A percentile compares a stretch with the other conserved stretches of the same genome.
phyloP scores from a whole-genome alignment of 78 protist genomes.

The Bodo saltans region DNA sequence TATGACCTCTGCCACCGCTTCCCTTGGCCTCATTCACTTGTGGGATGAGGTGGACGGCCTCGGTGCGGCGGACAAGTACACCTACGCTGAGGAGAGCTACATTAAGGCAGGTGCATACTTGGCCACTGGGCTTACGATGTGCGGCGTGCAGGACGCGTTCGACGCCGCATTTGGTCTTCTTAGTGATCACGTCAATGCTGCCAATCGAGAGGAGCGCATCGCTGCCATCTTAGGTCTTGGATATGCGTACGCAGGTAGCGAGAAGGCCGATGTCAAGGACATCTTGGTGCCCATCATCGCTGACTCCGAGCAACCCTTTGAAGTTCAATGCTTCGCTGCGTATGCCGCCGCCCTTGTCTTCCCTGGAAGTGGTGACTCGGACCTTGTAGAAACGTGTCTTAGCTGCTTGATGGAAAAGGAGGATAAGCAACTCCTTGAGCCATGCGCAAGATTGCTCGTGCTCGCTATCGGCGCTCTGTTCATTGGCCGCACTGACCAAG shows the following conservation, averaged over 20 bases:
- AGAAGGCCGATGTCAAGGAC: slow-evolving; percentile 40
- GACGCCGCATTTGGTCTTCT: slow-evolving; percentile 86
- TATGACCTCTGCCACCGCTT: slow-evolving; percentile 88
- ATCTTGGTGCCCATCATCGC: slow-evolving; percentile 36
- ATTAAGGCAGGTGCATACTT: slow-evolving; percentile 92
- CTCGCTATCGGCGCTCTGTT: neutral
- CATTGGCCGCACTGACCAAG: slow-evolving; percentile 61
- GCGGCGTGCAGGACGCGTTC: slow-evolving; percentile 71
- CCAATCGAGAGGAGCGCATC: neutral
- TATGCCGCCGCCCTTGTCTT: slow-evolving; percentile 81
- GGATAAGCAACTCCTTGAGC: neutral
- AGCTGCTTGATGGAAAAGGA: slow-evolving; percentile 49
- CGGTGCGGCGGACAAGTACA: slow-evolving; percentile 68
- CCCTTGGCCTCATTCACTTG: slow-evolving; percentile 83
- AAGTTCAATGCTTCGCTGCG: slow-evolving; percentile 68
- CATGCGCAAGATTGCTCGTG: slow-evolving; percentile 26
- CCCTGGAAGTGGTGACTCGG: slow-evolving; percentile 81
- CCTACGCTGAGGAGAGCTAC: slow-evolving; percentile 62
- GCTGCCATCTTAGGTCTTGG: slow-evolving; percentile 62
- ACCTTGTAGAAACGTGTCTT: slow-evolving; percentile 50
- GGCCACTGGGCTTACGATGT: slow-evolving; percentile 79
- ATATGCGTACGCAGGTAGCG: slow-evolving; percentile 49
- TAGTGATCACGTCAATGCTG: slow-evolving; percentile 38
- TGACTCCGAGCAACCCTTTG: slow-evolving; percentile 61
- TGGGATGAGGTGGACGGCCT: slow-evolving; percentile 95